Base-by-base conservation (phyloP, 306 rosid species). In the Comarum palustre region DNA sequence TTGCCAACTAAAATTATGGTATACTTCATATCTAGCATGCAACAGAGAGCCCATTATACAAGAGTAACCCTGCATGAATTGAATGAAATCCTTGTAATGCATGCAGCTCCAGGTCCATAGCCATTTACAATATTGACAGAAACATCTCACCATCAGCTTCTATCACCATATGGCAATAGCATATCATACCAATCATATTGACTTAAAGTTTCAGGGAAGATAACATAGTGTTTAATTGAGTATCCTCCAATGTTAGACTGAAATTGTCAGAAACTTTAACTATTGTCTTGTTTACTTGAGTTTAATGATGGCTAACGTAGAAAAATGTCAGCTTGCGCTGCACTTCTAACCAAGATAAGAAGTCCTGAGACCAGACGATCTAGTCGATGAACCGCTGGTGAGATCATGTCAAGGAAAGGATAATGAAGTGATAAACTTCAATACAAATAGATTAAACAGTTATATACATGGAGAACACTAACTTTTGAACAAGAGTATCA, bases 281-380 rank as follows among this genome's bases (percentile, higher is more conserved):
- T 8, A 9, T 31, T 59, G 39, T 4, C 25, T 31, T 38, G 16
- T 41, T 51, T 51, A 0, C 1, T 20, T 14, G 5, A 50, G 41
- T 60, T 13, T 29, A n/a, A 50, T 8, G 42, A 62, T 50, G 17
- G 38, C 29, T 20, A 55, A 8, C 7, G 20, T 55, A 36, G 73
- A 24, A 70, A 95, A 27, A 61, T 57, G 57, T 95, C 92, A 32
- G 99, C 99, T 81, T 90, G 87, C 73, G 86, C 59, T 76, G 96
- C 93, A 79, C 81, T 95, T 90, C 96, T 87, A 39, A 96, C 96
- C 81, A 95, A 82, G 79, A 92, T 95, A 77, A 95, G 94, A 74
- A 95, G 99, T 71, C 99, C 96, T 12, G 96, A 95, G 81, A 95
- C 99, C 68, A 91, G 90, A 20, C 96, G 99, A 84, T 95, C 99